Base-by-base conservation (phyloP, 2,329 filamentous ascomycete genomes). In the Dryadomyces sulphureus region DNA sequence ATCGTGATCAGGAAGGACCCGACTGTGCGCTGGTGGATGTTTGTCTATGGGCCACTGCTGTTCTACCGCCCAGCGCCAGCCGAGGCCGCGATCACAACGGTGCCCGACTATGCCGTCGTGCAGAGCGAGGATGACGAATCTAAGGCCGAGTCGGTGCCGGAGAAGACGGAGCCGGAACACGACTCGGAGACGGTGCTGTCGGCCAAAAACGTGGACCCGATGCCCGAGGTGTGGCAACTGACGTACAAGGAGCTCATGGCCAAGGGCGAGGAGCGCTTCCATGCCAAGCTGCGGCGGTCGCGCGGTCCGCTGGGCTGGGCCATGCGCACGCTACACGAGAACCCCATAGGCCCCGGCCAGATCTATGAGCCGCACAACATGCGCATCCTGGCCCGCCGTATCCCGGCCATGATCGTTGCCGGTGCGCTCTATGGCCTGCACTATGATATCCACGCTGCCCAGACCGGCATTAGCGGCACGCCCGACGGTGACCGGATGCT, bases 391-490 rank as follows among this genome's bases (percentile, higher is more conserved):
- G 24, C 68, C 49, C 81, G 76, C 63, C 81, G 84, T 20, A 57
- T 89, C 8, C 84, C 84, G 0, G 82, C 85, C 43, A 72, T 72
- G 62, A 59, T 84, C 50, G 69, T 78, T 38, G 69, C 68, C 52
- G 82, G 70, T 46, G 57, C 68, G 16, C 73, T 88, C 44, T 90
- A 90, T 59, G 85, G 85, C 60, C 59, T 81, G 22, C 70, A 89
- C 70, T 90, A 89, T 65, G 84, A 90, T 54, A 90, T 89, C 56
- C 84, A 89, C 69, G 72, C 75, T 42, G 81, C 81, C 5, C 84
- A 88, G 67, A 68, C 69, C 45, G 84, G 84, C 57, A 72, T 85
- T 39, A 58, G 68, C 12, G 82, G 82, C 20, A 86, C 83, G 1
- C 82, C 82, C 7, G 83, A 88, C 50, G 84, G 82, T 48, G 65